Evolutionary conservation across 805 yeast species (phyloP).

Genomic region (Candida awuae): DNA sequence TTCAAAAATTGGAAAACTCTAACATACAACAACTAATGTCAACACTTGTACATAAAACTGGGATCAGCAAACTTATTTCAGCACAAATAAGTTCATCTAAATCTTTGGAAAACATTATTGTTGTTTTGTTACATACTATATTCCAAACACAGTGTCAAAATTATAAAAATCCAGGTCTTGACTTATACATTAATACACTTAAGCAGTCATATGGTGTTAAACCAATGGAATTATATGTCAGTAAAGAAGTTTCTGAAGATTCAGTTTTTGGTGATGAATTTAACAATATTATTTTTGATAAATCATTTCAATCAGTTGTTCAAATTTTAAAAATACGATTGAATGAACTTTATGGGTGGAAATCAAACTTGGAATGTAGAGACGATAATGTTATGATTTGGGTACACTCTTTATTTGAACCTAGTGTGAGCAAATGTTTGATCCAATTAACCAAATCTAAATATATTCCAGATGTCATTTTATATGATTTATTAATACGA

Average conservation of each 20-base stretch:
- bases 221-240: slow-evolving; percentile 4
- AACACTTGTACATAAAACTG: not conserved
- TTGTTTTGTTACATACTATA: slow-evolving; percentile 18
- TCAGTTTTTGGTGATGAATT: slow-evolving; percentile 4
- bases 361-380: slow-evolving; percentile 10
- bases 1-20: not conserved
- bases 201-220: not conserved
- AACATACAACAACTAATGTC: not conserved
- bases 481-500: slow-evolving; percentile 25
- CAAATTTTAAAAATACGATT: slow-evolving; percentile 20
- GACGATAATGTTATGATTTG: slow-evolving; percentile 20
- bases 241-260: slow-evolving; percentile 4
- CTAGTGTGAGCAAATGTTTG: slow-evolving; percentile 15
- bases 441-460: slow-evolving; percentile 12
- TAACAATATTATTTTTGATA: slow-evolving; percentile 3
- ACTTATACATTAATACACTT: not conserved
- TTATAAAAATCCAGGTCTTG: slow-evolving; percentile 5
- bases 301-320: slow-evolving; percentile 10
- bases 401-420: slow-evolving; percentile 24
- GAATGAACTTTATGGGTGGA: slow-evolving; percentile 18
- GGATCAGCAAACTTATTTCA: slow-evolving; percentile 3
- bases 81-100: slow-evolving; percentile 12
- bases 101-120: slow-evolving; percentile 22
- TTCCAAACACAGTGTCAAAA: slow-evolving; percentile 10
- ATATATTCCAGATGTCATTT: slow-evolving; percentile 20